phyloP scores from a whole-genome alignment of 148 eudicot genomes.

The Rhododendron griersonianum region DNA sequence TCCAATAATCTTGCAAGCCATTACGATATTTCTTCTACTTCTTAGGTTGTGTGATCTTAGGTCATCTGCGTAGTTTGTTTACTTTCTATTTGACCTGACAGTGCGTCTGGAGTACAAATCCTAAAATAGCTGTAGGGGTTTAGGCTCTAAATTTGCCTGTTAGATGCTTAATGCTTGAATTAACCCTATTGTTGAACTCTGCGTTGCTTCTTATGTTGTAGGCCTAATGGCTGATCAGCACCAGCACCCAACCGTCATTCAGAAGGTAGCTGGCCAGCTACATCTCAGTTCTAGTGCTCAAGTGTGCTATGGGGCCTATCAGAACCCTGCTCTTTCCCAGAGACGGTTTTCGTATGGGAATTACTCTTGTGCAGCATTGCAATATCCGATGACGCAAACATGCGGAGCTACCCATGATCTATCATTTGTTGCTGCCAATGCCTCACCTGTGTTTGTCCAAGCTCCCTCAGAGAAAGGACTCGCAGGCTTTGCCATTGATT shows the following conservation, averaged over 20 bases:
- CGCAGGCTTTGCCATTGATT: constrained; percentile 34
- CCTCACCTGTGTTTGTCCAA: constrained; percentile 36
- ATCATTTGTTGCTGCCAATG: constrained; percentile 22
- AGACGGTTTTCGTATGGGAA: constrained; percentile 28
- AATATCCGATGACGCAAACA: constrained; percentile 12
- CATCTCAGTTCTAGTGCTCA: constrained; percentile 23
- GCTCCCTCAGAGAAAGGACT: constrained; percentile 32
- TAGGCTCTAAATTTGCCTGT: neutral
- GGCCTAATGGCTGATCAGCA: constrained; percentile 25
- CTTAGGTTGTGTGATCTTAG: too few relatives aligned
- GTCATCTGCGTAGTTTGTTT: too few relatives aligned
- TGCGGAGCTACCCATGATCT: constrained; percentile 14
- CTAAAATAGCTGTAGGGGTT: too few relatives aligned
- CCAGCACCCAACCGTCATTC: constrained; percentile 23
- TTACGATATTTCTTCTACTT: too few relatives aligned
- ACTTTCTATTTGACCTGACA: too few relatives aligned
- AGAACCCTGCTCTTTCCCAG: constrained; percentile 11
- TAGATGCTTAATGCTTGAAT: too few relatives aligned
- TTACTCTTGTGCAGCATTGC: constrained; percentile 24
- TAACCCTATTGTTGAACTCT: too few relatives aligned
- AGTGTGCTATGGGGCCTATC: constrained; percentile 16
- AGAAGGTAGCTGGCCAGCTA: constrained; percentile 32
- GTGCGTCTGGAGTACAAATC: too few relatives aligned
- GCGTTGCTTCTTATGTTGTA: too few relatives aligned
- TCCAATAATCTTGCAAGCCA: too few relatives aligned